Evolutionary conservation across 2,329 filamentous ascomycete species (phyloP), one percentile per base, ranked within the genome.

Genomic region (Ophiosphaerella herpotricha): DNA sequence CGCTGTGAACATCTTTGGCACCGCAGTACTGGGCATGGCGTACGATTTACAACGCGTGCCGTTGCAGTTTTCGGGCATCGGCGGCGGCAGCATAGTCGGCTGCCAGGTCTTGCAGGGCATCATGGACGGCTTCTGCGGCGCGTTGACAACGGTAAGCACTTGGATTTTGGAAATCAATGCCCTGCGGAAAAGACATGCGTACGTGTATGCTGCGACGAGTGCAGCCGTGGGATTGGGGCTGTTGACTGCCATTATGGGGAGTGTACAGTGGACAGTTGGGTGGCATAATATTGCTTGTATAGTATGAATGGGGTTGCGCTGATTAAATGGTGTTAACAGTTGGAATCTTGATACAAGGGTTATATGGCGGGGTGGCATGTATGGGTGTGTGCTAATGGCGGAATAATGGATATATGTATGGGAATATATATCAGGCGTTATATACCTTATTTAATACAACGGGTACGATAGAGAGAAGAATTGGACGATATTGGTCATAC

Each of bases 1-100:
- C 63, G 75, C 77, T 0, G 90, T 88, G 24, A 97, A 97, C 64
- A 78, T 95, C 4, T 70, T 87, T 12, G 93, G 92, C 4, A 91
- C 90, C 0, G 81, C 81, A 0, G 73, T 96, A 13, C 72, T 95
- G 42, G 91, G 84, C 12, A 86, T 91, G 80, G 82, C 85, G 26
- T 96, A 84, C 77, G 89, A 95, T 65, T 75, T 96, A 43, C 89
- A 91, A 57, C 91, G 90, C 64, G 77, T 83, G 1, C 50, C 59
- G n/a, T 70, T 77, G 1, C 61, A 71, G 6, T 81, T 80, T 0
- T 81, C 79, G 0, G 71, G 67, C 0, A 29, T 70, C 1, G 61
- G 67, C 2, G 77, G 77, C 7, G 77, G 76, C 0, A 72, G 76
- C 0, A 32, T 68, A 0, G 52, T 76, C 0, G 73, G 74, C 0